Evolutionary conservation across 441 rosid genomes (phyloP), one percentile per base, ranked within the genome.

Genomic region (Bruguiera hainesii): DNA sequence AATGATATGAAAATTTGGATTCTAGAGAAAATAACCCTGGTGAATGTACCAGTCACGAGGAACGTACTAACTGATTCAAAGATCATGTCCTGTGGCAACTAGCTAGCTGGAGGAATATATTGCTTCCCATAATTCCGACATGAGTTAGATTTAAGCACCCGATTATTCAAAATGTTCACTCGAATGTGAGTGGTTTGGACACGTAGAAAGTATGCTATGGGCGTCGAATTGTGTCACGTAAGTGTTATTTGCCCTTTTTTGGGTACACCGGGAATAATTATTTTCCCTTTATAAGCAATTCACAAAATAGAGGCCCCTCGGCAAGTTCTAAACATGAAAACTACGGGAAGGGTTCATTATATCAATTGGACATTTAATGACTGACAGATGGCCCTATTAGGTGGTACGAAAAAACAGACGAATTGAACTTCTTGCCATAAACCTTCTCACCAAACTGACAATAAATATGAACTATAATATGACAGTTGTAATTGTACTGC

Each of bases 381-480:
- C 5, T 13, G 16, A 42, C 18, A 42, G 3, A 39, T 3, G 18
- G 18, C 18, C 13, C 18, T 42, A 11, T 11, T 3, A 5, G 48
- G 16, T 42, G 16, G 13, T 5, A 42, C 4, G 48, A 13, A 42
- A 42, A 42, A 42, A 42, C 15, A 13, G 4, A 21, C 1, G 13
- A 53, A 20, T 25, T 21, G 57, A 20, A 9, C 57, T 15, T 16
- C 46, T n/a, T n/a, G 64, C 56, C 66, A 74, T 74, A 65, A 80
- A 70, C 61, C 48, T 46, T 60, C 72, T 62, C 77, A 71, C 78
- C 81, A 50, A 73, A 71, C 83, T 10, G 29, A 21, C 55, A 68
- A 73, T 71, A 66, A 74, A 72, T 60, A 55, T 8, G 8, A 68
- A 46, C 33, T 31, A 23, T 35, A 35, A 55, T 66, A 50, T 64